phyloP scores from a whole-genome alignment of 345 rosid species.

The Gynandropsis gynandra region DNA sequence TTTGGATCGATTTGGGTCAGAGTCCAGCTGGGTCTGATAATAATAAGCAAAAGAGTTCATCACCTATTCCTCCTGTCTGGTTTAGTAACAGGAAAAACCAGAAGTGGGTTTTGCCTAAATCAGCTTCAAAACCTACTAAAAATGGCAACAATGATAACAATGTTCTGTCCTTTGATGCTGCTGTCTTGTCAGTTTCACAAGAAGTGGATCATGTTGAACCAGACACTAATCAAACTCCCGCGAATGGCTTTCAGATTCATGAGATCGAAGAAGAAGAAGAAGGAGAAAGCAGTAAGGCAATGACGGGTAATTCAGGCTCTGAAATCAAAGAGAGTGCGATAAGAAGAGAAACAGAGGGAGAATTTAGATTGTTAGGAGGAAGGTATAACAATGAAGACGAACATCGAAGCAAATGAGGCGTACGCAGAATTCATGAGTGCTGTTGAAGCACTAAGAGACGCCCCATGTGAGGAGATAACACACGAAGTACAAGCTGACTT shows the following conservation, averaged over 20 bases:
- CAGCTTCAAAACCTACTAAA: conserved; percentile 42
- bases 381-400: conserved; percentile 91
- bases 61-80: conserved; percentile 61
- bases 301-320: conserved; percentile 36
- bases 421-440: too few species aligned
- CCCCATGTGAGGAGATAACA: too few species aligned
- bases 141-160: conserved; percentile 56
- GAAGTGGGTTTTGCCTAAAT: conserved; percentile 53
- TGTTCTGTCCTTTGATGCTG: conserved; percentile 72
- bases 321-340: conserved; percentile 86
- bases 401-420: conserved; percentile 63
- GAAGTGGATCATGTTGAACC: conserved; percentile 51
- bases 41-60: conserved; percentile 50
- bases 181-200: conserved; percentile 52
- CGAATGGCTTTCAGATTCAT: conserved; percentile 24
- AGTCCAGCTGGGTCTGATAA: conserved; percentile 74
- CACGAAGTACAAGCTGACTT: too few species aligned
- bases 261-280: conserved; percentile 71
- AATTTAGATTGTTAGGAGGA: conserved; percentile 78
- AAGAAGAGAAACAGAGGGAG: conserved; percentile 93
- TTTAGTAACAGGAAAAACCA: conserved; percentile 53
- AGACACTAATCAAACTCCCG: conserved; percentile 22
- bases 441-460: too few species aligned
- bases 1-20: conserved; percentile 96
- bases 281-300: conserved; percentile 7